These are phyloP conservation scores for Apiospora pterosperma DNA, from an alignment of 2,329 filamentous ascomycete species.

Conservation along the genomic window DNA sequence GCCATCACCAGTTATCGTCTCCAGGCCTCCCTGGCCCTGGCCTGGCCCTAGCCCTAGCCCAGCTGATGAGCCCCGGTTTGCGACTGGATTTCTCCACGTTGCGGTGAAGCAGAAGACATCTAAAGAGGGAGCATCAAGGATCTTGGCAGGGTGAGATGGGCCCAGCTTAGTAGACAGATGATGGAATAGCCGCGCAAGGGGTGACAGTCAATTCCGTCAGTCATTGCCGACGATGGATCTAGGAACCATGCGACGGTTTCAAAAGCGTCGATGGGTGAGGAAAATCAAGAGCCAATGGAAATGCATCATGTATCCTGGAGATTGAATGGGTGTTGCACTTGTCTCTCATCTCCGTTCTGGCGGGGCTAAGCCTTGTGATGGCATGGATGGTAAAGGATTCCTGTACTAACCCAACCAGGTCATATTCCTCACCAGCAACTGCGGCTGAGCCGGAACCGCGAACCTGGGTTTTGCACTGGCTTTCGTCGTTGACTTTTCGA, in stretches of 20 bases:
- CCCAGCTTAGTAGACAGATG: no score
- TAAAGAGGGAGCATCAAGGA: neutral
- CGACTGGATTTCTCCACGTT: neutral
- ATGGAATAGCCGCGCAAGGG: neutral
- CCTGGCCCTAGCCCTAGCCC: neutral
- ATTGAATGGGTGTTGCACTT: neutral
- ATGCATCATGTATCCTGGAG: neutral
- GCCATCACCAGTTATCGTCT: neutral
- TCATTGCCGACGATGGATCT: neutral
- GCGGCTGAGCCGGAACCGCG: neutral
- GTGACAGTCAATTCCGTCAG: neutral
- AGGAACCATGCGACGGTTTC: neutral
- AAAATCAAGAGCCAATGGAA: neutral
- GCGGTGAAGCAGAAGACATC: neutral
- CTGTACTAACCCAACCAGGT: neutral
- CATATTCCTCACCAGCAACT: neutral
- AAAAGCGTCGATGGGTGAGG: neutral
- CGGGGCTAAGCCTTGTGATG: neutral
- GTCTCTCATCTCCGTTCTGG: neutral
- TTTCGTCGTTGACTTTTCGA: neutral
- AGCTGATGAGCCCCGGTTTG: neutral
- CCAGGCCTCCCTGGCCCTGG: neutral
- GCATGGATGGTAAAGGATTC: neutral
- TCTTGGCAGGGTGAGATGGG: neutral
- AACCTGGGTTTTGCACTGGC: neutral